A percentile compares a stretch with the other conserved stretches of the same genome.
Evolutionary conservation across 306 rosid genomes (phyloP).

Genomic region (Inga leiocalycina): DNA sequence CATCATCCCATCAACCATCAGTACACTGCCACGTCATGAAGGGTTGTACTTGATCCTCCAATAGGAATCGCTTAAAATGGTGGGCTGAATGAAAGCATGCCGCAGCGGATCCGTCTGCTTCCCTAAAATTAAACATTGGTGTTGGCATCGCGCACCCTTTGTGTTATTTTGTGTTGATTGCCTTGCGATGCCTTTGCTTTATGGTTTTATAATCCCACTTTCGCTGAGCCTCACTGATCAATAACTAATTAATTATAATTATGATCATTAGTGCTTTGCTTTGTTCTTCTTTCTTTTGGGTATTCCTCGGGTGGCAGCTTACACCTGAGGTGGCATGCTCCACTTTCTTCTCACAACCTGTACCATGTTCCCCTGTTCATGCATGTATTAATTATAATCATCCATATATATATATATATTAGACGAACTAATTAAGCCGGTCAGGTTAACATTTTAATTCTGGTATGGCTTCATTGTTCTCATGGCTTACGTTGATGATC

Average conservation of each 20-base stretch:
- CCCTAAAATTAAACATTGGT: not conserved
- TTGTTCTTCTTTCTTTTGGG: slow-evolving; percentile 14
- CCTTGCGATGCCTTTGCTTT: slow-evolving; percentile 20
- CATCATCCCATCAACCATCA: slow-evolving; percentile 4
- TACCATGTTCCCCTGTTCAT: slow-evolving; percentile 13
- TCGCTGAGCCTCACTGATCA: slow-evolving; percentile 17
- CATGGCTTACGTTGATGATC: not conserved
- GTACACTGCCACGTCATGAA: not conserved
- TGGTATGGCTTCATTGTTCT: not conserved
- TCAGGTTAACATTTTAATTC: not conserved
- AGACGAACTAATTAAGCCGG: not conserved
- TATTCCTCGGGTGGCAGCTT: slow-evolving; percentile 37
- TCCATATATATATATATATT: not conserved
- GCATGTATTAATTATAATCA: not conserved
- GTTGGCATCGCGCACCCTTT: slow-evolving; percentile 23
- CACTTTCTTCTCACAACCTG: slow-evolving; percentile 51
- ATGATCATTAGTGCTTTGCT: slow-evolving; percentile 7
- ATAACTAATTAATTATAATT: not conserved
- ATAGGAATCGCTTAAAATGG: not conserved
- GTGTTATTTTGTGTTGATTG: not conserved
- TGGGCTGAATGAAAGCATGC: not conserved
- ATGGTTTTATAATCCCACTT: slow-evolving; percentile 26
- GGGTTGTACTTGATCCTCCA: not conserved
- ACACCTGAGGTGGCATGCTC: slow-evolving; percentile 59
- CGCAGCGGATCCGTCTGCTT: slow-evolving; percentile 12